Base-by-base conservation (phyloP, 345 rosid species). In the Syzygium aqueum region DNA sequence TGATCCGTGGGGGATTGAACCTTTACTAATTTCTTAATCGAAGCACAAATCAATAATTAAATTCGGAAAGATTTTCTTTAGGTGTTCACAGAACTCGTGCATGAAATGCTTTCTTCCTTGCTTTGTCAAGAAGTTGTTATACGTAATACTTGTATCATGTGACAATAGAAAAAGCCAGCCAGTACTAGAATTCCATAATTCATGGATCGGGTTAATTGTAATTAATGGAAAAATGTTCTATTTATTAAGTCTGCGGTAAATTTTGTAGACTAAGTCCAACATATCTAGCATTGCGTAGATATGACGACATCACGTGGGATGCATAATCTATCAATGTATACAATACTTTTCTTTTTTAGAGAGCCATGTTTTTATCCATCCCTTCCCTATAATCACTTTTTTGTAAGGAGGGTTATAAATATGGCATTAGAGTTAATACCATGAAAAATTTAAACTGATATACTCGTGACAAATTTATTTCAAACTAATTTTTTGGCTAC, bases 211-310 rank as follows among this genome's bases (percentile, higher is more conserved):
- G 27, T 56, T 56, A 11, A 56, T 22, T 12, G 8, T 56, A 56
- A 56, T 22, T 56, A 56, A 56, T 8, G 61, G n/a, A 56, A n/a
- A 23, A 0, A 0, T 56, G 61, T n/a, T 56, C 27, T 27, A 56
- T 27, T 22, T 56, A 19, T 3, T 56, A 11, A 1, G 23, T 56
- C 23, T 56, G 5, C 61, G 5, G 23, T 56, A 56, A 11, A 56
- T 56, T 22, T 56, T 56, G n/a, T 56, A 8, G 23, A 23, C 3
- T 8, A 5, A 5, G 10, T 56, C 23, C 23, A 56, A 22, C 23
- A 0, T 56, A 56, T 54, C 3, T 56, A 56, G 13, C 61, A 56
- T 56, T 0, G 9, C 13, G 0, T 27, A 5, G 27, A 23, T 3
- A 27, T 1, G 61, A 3, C n/a, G 23, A 23, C 0, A 56, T 56